These are phyloP conservation scores for Ophiostoma australiae DNA, from an alignment of 2,329 filamentous ascomycete genomes.

Conservation along the genomic window DNA sequence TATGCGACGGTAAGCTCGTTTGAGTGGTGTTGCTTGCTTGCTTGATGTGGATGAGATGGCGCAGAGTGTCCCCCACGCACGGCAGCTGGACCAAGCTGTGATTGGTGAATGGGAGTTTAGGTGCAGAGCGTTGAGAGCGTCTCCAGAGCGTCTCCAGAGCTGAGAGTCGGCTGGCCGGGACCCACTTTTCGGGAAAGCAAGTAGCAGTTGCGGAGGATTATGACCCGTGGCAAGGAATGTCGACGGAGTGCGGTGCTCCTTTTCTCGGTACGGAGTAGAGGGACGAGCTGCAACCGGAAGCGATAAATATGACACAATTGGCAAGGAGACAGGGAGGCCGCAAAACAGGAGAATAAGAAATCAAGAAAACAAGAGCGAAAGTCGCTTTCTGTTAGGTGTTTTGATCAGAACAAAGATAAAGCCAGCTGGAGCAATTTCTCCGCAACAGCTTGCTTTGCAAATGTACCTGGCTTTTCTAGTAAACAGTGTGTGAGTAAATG, in stretches of 20 bases:
- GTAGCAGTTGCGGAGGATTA: neutral
- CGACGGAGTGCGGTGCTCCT: neutral
- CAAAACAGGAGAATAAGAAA: neutral
- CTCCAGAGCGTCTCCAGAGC: neutral
- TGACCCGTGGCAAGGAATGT: neutral
- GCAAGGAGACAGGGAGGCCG: neutral
- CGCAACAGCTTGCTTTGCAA: neutral
- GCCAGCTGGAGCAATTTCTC: neutral
- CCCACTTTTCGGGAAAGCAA: neutral
- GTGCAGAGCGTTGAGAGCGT: neutral
- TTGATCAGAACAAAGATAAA: neutral
- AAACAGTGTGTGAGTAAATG: neutral
- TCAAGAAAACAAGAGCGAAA: neutral
- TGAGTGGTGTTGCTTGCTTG: neutral
- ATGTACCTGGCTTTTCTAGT: neutral
- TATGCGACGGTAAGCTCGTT: neutral
- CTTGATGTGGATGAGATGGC: neutral
- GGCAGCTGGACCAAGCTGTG: neutral
- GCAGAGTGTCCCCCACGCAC: neutral
- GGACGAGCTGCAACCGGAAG: neutral
- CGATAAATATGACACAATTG: neutral
- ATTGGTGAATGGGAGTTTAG: neutral
- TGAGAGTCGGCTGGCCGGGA: neutral
- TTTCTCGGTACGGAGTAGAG: neutral
- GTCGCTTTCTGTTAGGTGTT: neutral